Conservation (phyloP, 2,329 filamentous ascomycete species). For the Eutypa lata region DNA sequence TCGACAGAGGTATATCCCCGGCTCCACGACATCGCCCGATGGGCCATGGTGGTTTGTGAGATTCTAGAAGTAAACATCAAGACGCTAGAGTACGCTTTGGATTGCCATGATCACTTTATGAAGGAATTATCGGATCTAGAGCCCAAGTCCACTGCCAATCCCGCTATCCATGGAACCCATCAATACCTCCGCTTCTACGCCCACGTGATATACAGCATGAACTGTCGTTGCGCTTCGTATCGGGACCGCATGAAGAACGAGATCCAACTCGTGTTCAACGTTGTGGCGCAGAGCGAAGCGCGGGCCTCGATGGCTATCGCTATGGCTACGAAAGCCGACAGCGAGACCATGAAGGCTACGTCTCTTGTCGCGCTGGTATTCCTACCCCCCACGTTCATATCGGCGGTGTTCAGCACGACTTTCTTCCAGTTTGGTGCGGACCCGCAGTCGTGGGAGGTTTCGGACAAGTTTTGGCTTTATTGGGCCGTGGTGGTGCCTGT, state of each 20-base stretch:
- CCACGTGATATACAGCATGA: background rate
- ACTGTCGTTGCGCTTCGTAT: background rate
- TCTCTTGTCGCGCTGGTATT: constrained; percentile 1
- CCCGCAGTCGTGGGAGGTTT: background rate
- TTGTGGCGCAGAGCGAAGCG: constrained; percentile 1
- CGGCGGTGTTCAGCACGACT: constrained; percentile 1
- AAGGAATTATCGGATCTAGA: background rate
- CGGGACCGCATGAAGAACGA: background rate
- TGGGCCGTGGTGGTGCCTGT: background rate
- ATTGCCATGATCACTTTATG: constrained; percentile 1
- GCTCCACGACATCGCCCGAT: background rate
- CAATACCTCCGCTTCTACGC: background rate
- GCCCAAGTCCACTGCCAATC: background rate
- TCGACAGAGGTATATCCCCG: background rate
- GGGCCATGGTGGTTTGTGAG: background rate
- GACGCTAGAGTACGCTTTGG: background rate
- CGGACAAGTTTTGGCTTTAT: constrained; percentile 1
- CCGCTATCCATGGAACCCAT: background rate
- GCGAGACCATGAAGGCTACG: constrained; percentile 1
- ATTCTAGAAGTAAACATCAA: constrained; percentile 1
- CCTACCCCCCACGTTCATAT: constrained; percentile 1
- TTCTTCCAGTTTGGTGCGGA: constrained; percentile 2
- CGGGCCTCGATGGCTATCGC: background rate
- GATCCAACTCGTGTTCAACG: constrained; percentile 1
- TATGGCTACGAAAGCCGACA: background rate